These are phyloP conservation scores for Pneumocystis murina DNA, from an alignment of 1,139 yeast species.

Conservation along the genomic window DNA sequence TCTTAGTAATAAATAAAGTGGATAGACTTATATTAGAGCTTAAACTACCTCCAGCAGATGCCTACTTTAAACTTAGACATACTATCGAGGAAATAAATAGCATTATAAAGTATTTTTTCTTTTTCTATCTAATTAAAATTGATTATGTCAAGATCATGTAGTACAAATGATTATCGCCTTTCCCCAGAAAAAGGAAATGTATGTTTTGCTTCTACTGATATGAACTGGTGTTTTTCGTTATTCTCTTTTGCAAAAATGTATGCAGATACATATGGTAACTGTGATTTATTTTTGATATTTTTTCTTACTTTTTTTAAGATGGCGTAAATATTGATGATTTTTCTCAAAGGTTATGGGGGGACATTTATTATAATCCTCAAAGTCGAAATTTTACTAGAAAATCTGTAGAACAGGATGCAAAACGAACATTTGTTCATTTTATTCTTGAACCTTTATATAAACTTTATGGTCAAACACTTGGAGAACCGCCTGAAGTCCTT, in stretches of 20 bases:
- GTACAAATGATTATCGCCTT: slow-evolving; percentile 3
- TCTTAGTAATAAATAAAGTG: slow-evolving; percentile 60
- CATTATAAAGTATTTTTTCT: slow-evolving; percentile 28
- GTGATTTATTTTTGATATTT: background rate
- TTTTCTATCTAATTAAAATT: slow-evolving; percentile 17
- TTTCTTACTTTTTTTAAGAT: slow-evolving; percentile 6
- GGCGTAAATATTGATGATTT: slow-evolving; percentile 32
- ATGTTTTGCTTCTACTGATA: slow-evolving; percentile 53
- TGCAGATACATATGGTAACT: slow-evolving; percentile 20
- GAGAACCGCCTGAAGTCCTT: slow-evolving; percentile 36
- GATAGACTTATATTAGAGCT: slow-evolving; percentile 72
- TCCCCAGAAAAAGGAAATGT: slow-evolving; percentile 57
- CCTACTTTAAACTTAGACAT: slow-evolving; percentile 51
- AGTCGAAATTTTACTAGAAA: slow-evolving; percentile 33
- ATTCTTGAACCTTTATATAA: slow-evolving; percentile 73
- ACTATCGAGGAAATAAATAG: slow-evolving; percentile 51
- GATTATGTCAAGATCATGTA: background rate
- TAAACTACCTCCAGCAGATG: slow-evolving; percentile 56
- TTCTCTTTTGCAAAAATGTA: slow-evolving; percentile 50
- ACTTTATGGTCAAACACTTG: slow-evolving; percentile 35
- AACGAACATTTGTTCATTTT: slow-evolving; percentile 51
- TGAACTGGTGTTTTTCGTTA: slow-evolving; percentile 51
- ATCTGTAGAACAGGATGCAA: slow-evolving; percentile 22
- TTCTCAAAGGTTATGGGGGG: slow-evolving; percentile 60
- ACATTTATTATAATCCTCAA: slow-evolving; percentile 37